Percentiles rank a stretch among this genome's conserved stretches.
These are phyloP conservation scores for Kodamaea alishanica DNA, from an alignment of 1,139 yeast genomes.

Conservation along the genomic window DNA sequence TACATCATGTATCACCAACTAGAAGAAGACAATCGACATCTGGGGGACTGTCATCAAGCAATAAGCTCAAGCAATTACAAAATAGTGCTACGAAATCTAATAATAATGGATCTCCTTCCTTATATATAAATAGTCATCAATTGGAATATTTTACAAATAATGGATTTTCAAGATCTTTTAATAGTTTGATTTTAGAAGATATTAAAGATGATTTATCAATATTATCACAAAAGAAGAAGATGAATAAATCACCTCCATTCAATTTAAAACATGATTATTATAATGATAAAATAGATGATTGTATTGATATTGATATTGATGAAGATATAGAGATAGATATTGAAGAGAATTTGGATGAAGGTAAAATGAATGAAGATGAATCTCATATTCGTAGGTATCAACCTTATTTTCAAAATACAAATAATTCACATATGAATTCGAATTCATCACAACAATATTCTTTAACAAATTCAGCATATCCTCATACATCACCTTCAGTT, in stretches of 20 bases:
- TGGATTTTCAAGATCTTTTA: conserved; percentile 44
- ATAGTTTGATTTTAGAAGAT: conserved; percentile 44
- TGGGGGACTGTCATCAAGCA: neutral
- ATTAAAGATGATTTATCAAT: conserved; percentile 20
- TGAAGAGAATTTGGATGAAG: conserved; percentile 5
- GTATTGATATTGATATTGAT: conserved; percentile 13
- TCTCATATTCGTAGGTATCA: neutral
- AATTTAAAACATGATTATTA: conserved; percentile 34
- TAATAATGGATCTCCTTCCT: neutral
- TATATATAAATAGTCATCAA: conserved; percentile 6
- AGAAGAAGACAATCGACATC: conserved; percentile 4
- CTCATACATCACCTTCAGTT: conserved; percentile 4
- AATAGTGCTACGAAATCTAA: neutral
- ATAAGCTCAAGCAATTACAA: neutral
- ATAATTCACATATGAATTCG: too few relatives aligned
- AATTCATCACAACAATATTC: conserved; percentile 1
- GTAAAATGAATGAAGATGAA: conserved; percentile 6
- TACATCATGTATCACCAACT: conserved; percentile 1
- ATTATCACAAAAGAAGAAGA: conserved; percentile 17
- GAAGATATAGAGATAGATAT: conserved; percentile 5
- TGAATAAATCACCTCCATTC: conserved; percentile 46
- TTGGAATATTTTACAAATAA: conserved; percentile 40
- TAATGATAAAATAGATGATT: conserved; percentile 26
- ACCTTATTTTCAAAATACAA: neutral
- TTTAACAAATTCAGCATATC: conserved; percentile 1